These are phyloP conservation scores for Phytopythium mirpurense DNA, from an alignment of 352 stramenopile genomes.

Conservation along the genomic window DNA sequence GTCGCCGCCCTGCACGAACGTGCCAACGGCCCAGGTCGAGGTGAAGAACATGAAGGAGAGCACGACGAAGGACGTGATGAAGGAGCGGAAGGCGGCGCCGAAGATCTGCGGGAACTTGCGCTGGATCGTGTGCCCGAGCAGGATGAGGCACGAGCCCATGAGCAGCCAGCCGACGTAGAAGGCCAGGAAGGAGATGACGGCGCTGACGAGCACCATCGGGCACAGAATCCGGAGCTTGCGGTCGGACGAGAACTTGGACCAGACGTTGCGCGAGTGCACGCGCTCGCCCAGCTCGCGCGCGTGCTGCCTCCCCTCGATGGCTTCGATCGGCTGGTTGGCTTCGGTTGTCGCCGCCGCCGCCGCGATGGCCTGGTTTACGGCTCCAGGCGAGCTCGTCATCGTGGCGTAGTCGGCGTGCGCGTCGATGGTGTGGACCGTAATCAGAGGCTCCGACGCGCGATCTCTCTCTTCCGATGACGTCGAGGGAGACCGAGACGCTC, in stretches of 20 bases:
- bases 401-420: neutral
- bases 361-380: constrained; percentile 6
- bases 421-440: neutral
- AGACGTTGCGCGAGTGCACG: constrained; percentile 60
- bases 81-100: constrained; percentile 79
- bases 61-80: constrained; percentile 82
- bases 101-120: constrained; percentile 79
- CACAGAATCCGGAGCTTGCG: constrained; percentile 59
- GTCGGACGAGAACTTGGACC: constrained; percentile 73
- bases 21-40: constrained; percentile 81
- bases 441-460: neutral
- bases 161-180: constrained; percentile 80
- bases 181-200: constrained; percentile 75
- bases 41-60: constrained; percentile 87
- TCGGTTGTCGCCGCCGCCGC: constrained; percentile 16
- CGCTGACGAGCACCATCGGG: constrained; percentile 63
- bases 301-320: constrained; percentile 54
- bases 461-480: neutral
- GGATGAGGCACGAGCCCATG: constrained; percentile 79
- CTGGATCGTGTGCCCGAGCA: constrained; percentile 77
- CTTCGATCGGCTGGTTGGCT: constrained; percentile 53
- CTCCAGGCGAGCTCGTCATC: neutral
- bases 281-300: constrained; percentile 37
- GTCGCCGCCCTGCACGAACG: constrained; percentile 79
- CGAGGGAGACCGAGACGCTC: neutral